Base-by-base conservation (phyloP, 2,329 filamentous ascomycete genomes). In the Juglanconis juglandina region DNA sequence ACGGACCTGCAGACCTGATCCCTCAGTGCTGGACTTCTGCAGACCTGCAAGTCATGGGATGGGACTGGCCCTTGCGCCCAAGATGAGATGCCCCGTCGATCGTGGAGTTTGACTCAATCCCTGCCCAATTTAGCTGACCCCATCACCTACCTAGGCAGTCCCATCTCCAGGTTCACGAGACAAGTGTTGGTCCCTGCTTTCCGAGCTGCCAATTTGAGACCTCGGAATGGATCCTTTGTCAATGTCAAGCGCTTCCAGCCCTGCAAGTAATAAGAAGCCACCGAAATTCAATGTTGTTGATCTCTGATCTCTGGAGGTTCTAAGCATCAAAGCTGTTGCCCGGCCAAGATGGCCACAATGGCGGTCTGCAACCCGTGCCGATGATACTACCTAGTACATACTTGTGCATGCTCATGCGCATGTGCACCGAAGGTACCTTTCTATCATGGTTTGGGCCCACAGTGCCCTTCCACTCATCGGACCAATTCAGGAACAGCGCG, bases 161-260 rank as follows among this genome's bases (percentile, higher is more conserved):
- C 55, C 46, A 49, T 48, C 35, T 24, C 37, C 48, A 57, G 55
- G 35, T 49, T 39, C 37, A 52, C 55, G 55, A 51, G 47, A 58
- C 61, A 52, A 50, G 50, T 33, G 55, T 47, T 56, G 61, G 58
- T 52, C 61, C 61, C 52, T 63, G 61, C 58, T 61, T 55, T 50
- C 58, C 54, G 58, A 56, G 61, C 48, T 46, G 61, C 47, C 53
- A 61, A 63, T 53, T 46, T 61, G 58, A 56, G 53, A 63, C 54
- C 58, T 52, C 34, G 48, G 53, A 46, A 13, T 46, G 58, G 44
- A 33, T 39, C 24, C 42, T n/a, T 24, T 6, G 44, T 5, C 8
- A 11, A 6, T 17, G 17, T 11, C n/a, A 17, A n/a, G 44, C 14
- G 44, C 14, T 11, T 11, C n/a, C 39, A 11, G 6, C 39, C 39